Evolutionary conservation across 495 filamentous ascomycete species (phyloP), one percentile per base, ranked within the genome.

Genomic region (Corynascus novoguineensis): DNA sequence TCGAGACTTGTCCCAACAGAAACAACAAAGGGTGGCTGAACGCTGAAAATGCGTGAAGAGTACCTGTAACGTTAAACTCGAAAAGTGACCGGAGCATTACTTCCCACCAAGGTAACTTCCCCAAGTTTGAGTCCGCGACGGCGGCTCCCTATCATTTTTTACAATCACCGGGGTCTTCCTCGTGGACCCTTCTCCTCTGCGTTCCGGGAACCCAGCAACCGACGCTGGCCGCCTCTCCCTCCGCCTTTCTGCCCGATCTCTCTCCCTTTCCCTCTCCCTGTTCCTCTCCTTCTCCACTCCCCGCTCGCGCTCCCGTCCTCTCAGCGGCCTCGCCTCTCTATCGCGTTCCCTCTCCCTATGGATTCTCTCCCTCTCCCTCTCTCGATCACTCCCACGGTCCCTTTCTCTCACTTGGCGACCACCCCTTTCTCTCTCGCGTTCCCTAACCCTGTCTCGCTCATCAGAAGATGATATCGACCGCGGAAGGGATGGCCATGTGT

Each of bases 241-340:
- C 40, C 27, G 50, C 64, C 64, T 62, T 35, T 38, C 55, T 24
- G 10, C 45, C 17, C 49, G 28, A n/a, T 62, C 57, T 31, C 60
- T 45, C 0, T 63, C 63, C 19, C 60, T 22, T 19, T 57, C 56
- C 24, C 58, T 35, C 1, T 57, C 53, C 12, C 60, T 24, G 44
- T 63, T 54, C 12, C 59, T 61, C 55, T 27, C 60, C 28, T 11
- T 53, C 42, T 40, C 58, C 12, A 19, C n/a, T 15, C 53, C 41
- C 11, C 50, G 50, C 2, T 61, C 52, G 3, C 55, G 27, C 9
- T 56, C 56, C 5, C 57, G 28, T 37, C 49, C 49, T 35, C 19
- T 61, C 56, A 29, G 57, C n/a, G n/a, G n/a, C n/a, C n/a, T n/a
- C n/a, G n/a, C 42, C 1, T 65, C 62, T 22, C 58, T 14, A 14